A percentile compares a stretch with the other conserved stretches of the same genome.
These are phyloP conservation scores for Teratosphaeria viscida DNA, from an alignment of 2,329 filamentous ascomycete species.

Conservation along the genomic window DNA sequence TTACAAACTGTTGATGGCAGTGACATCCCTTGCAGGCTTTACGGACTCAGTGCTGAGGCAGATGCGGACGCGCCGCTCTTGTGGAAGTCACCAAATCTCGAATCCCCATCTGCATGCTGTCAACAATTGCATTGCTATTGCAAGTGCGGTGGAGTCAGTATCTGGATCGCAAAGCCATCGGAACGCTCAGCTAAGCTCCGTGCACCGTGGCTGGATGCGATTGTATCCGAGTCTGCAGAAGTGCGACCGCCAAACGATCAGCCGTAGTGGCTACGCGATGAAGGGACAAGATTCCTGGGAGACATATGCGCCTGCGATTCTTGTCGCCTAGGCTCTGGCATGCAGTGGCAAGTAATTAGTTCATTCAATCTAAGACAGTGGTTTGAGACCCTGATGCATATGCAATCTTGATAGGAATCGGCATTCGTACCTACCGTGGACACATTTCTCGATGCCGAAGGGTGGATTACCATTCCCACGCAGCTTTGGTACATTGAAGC, in stretches of 20 bases:
- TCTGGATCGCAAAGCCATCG: constrained; percentile 48
- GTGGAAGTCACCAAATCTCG: constrained; percentile 11
- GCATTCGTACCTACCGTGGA: constrained; percentile 53
- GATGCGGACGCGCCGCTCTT: constrained; percentile 12
- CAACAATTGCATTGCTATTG: constrained; percentile 37
- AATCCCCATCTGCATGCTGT: not conserved
- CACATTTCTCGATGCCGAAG: constrained; percentile 34
- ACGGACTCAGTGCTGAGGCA: constrained; percentile 2
- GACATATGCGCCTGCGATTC: constrained; percentile 52
- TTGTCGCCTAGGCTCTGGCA: constrained; percentile 51
- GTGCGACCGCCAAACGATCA: constrained; percentile 36
- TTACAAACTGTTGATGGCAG: constrained; percentile 18
- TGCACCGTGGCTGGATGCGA: constrained; percentile 42
- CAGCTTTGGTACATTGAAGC: constrained; percentile 36
- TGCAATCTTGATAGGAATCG: constrained; percentile 38
- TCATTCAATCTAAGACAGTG: not conserved
- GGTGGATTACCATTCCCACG: constrained; percentile 21
- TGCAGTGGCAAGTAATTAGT: constrained; percentile 42
- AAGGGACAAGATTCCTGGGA: constrained; percentile 44
- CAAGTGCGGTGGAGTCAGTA: constrained; percentile 43
- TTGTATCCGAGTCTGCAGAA: not conserved
- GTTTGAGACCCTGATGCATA: not conserved
- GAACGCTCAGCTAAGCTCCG: constrained; percentile 33
- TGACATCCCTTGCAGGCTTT: constrained; percentile 19
- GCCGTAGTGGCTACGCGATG: constrained; percentile 51